These are phyloP conservation scores for Bipolaris sorokiniana DNA, from an alignment of 2,329 filamentous ascomycete species.

Conservation along the genomic window DNA sequence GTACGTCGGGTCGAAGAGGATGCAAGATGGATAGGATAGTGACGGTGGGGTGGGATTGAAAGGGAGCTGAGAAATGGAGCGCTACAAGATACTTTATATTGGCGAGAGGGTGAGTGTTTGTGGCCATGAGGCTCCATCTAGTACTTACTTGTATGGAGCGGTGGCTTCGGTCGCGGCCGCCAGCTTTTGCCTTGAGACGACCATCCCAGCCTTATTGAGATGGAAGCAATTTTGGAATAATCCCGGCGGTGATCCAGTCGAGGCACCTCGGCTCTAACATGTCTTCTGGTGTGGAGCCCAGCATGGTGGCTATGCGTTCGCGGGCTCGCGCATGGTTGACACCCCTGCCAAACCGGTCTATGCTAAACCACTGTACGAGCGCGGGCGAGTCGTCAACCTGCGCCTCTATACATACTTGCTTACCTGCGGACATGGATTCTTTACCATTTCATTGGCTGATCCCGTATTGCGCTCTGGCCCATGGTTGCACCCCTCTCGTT, in stretches of 20 bases:
- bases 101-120: constrained; percentile 1
- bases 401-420: not conserved
- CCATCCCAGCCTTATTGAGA: constrained; percentile 37
- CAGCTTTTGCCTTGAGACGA: constrained; percentile 24
- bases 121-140: constrained; percentile 18
- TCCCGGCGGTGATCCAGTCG: constrained; percentile 41
- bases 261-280: constrained; percentile 36
- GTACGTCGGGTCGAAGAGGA: not conserved
- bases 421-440: no score
- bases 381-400: constrained; percentile 5
- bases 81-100: constrained; percentile 38
- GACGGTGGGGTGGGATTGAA: not conserved
- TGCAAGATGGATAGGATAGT: not conserved
- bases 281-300: constrained; percentile 17
- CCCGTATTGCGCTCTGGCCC: constrained; percentile 25
- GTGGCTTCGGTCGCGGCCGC: constrained; percentile 43
- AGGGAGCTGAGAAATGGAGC: constrained; percentile 3
- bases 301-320: constrained; percentile 30
- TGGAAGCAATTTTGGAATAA: constrained; percentile 32
- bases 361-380: constrained; percentile 10
- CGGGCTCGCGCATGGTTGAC: constrained; percentile 13
- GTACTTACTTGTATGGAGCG: constrained; percentile 21
- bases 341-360: constrained; percentile 16
- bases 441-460: constrained; percentile 17
- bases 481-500: constrained; percentile 16